Evolutionary conservation across 345 rosid genomes (phyloP), one percentile per base, ranked within the genome.

Genomic region (Tarenaya hassleriana): DNA sequence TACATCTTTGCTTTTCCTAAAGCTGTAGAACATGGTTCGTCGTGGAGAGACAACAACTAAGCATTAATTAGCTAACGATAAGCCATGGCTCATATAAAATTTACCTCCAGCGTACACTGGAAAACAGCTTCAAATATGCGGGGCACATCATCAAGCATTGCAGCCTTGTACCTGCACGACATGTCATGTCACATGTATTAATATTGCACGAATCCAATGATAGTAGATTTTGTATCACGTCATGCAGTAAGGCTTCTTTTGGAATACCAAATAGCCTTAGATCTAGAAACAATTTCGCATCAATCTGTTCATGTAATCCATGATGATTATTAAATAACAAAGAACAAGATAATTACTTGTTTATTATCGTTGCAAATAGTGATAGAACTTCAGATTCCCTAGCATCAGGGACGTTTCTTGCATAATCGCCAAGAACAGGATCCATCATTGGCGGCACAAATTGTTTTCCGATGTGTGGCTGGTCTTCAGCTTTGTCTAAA

Each of bases 381-480:
- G 99, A 94, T 15, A 94, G 62, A 56, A 88, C 99, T 79, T 94
- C 99, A 1, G 99, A 88, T 72, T 94, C 99, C 68, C 99, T 88
- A 43, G 99, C 99, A 62, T 94, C 99, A 55, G 99, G 94, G 60
- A 94, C 76, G 77, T 94, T 94, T 75, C 99, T 80, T 1, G 95
- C 91, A 68, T 94, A 94, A 55, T 94, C 99, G 51, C 91, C 92
- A 17, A 94, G 99, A 58, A 94, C 89, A 1, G 94, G 92, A 72
- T 83, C 95, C 99, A 88, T 83, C 97, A 94, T 88, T 18, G 97
- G 99, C 16, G 92, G 91, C 58, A 94, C 99, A 75, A 94, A 94
- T 62, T 94, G 99, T 70, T 88, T 94, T 53, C 99, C 99, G 54
- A 86, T 83, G 64, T 88, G 92, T 14, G 95, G 81, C 63, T 94